Conservation (phyloP, 1,284 basidiomycete species). For the Fomitopsis palustris region DNA sequence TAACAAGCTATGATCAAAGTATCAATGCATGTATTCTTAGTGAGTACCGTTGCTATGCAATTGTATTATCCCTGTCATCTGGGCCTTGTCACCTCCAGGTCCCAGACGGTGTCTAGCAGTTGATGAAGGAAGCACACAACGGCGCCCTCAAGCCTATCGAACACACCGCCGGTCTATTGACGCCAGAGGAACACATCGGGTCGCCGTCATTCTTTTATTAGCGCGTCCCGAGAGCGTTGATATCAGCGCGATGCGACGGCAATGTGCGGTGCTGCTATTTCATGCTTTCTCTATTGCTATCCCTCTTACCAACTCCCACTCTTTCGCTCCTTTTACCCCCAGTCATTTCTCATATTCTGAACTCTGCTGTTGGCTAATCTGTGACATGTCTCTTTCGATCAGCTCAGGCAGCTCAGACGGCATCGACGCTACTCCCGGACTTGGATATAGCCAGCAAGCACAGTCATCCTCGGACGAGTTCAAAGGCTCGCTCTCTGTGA, state of each 20-base stretch:
- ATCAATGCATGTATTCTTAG: background rate
- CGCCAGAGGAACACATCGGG: too few species aligned
- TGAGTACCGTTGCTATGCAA: background rate
- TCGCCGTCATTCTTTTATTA: too few species aligned
- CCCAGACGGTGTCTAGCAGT: too few species aligned
- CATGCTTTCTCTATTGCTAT: background rate
- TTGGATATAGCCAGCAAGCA: background rate
- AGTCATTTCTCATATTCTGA: background rate
- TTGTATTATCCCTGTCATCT: background rate
- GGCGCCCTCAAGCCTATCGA: too few species aligned
- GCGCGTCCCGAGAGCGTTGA: too few species aligned
- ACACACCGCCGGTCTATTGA: too few species aligned
- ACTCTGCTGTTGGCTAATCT: background rate
- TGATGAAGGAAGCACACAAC: too few species aligned
- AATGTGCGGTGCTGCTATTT: too few species aligned
- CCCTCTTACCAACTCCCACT: background rate
- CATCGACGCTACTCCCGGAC: background rate
- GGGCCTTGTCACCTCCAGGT: too few species aligned
- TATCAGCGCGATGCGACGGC: too few species aligned
- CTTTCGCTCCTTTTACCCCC: background rate
- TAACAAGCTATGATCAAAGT: background rate
- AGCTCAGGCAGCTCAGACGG: background rate
- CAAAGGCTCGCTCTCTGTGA: background rate
- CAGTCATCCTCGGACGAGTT: background rate
- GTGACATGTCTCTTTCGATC: background rate